These are phyloP conservation scores for Cystoisospora suis DNA, from an alignment of 169 alveolate genomes.

Conservation along the genomic window DNA sequence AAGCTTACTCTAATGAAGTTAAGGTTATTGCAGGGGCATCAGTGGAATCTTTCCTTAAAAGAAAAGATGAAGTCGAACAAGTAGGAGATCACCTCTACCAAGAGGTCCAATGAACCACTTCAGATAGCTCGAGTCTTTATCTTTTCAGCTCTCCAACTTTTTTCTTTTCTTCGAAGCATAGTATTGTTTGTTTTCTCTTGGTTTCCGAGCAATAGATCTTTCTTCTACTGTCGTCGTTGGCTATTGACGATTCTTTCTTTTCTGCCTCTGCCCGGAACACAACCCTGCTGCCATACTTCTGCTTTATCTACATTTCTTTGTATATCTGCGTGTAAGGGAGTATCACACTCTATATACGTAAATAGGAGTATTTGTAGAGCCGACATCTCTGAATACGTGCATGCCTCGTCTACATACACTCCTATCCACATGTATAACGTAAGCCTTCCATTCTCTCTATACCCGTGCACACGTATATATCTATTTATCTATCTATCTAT, in stretches of 20 bases:
- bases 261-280: no score
- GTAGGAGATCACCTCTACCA: not conserved
- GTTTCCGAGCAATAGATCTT: no score
- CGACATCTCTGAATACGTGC: not conserved
- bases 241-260: no score
- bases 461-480: not conserved
- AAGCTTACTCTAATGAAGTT: not conserved
- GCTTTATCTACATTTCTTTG: no score
- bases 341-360: not conserved
- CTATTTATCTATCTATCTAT: not conserved
- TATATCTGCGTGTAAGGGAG: not conserved
- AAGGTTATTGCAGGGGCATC: not conserved
- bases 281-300: no score
- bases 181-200: not conserved
- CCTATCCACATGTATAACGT: not conserved
- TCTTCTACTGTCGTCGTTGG: no score
- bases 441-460: not conserved
- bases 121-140: not conserved
- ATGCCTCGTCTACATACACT: not conserved
- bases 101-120: not conserved
- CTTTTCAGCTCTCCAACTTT: not conserved
- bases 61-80: not conserved
- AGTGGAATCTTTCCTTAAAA: not conserved
- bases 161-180: not conserved
- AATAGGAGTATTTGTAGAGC: not conserved